Conservation (phyloP, 2,329 filamentous ascomycete species). For the Beauveria australis region DNA sequence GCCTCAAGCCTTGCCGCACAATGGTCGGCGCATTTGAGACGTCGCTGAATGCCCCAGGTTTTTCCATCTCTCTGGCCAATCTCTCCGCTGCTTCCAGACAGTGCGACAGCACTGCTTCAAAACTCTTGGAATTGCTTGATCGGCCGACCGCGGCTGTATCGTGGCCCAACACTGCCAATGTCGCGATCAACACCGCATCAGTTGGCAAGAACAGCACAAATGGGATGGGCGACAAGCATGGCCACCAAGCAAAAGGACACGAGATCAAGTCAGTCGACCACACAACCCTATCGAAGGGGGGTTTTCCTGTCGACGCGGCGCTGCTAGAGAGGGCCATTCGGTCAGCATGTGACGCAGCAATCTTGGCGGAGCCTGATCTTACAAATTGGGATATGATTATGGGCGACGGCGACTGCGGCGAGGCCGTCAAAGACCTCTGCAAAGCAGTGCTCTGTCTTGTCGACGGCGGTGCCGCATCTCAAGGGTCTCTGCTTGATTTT, state of each 20-base stretch:
- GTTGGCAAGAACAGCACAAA: neutral
- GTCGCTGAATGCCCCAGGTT: conserved; percentile 62
- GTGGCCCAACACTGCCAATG: neutral
- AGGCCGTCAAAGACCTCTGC: conserved; percentile 48
- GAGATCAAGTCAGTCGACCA: neutral
- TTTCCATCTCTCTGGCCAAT: conserved; percentile 60
- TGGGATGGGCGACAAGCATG: neutral
- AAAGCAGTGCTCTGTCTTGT: conserved; percentile 38
- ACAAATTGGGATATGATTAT: conserved; percentile 56
- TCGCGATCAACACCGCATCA: too few relatives aligned
- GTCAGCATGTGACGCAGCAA: conserved; percentile 41
- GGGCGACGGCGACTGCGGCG: conserved; percentile 60
- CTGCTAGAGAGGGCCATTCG: conserved; percentile 48
- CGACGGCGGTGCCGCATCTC: conserved; percentile 27
- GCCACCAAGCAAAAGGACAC: too few relatives aligned
- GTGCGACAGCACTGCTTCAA: conserved; percentile 35
- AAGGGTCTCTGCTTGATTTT: conserved; percentile 38
- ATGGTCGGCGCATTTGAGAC: conserved; percentile 59
- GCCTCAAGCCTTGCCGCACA: conserved; percentile 44
- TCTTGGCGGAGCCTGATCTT: conserved; percentile 52
- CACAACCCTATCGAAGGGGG: conserved; percentile 33
- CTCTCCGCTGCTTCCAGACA: conserved; percentile 37
- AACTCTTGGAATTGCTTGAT: neutral
- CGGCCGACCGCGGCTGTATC: neutral
- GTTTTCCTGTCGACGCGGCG: conserved; percentile 41